Evolutionary conservation across 495 filamentous ascomycete species (phyloP).

Genomic region (Hypoxylon crocopeplum): DNA sequence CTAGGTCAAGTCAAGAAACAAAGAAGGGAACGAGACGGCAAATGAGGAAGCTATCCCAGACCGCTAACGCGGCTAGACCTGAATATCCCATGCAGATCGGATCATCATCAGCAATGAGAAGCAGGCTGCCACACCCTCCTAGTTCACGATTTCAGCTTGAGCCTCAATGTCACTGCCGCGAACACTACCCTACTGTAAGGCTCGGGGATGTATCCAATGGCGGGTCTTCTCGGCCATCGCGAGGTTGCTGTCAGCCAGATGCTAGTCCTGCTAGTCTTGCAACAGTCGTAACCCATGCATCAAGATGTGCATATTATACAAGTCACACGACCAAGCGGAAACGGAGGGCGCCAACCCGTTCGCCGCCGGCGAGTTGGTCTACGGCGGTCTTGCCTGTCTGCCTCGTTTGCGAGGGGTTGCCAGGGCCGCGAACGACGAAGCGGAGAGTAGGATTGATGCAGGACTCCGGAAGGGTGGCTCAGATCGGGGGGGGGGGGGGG

Average conservation of each 20-base stretch:
- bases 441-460: background rate
- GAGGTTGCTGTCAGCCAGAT: background rate
- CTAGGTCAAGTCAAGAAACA: background rate
- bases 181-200: background rate
- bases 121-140: background rate
- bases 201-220: conserved; percentile 3
- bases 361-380: background rate
- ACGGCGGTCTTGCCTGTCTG: conserved; percentile 3
- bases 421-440: conserved; percentile 4
- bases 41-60: too few species aligned
- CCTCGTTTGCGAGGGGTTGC: conserved; percentile 12
- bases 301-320: conserved; percentile 8
- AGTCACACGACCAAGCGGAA: conserved; percentile 9
- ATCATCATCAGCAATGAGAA: background rate
- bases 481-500: too few species aligned
- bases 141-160: background rate
- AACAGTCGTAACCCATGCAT: background rate
- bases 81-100: background rate
- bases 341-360: background rate
- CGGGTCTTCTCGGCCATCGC: background rate
- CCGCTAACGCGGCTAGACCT: background rate
- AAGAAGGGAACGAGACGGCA: background rate
- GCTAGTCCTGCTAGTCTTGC: background rate
- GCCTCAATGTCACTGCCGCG: conserved; percentile 8
- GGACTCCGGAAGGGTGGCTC: background rate